phyloP scores from a whole-genome alignment of 495 filamentous ascomycete species.

The Daldinia vernicosa region DNA sequence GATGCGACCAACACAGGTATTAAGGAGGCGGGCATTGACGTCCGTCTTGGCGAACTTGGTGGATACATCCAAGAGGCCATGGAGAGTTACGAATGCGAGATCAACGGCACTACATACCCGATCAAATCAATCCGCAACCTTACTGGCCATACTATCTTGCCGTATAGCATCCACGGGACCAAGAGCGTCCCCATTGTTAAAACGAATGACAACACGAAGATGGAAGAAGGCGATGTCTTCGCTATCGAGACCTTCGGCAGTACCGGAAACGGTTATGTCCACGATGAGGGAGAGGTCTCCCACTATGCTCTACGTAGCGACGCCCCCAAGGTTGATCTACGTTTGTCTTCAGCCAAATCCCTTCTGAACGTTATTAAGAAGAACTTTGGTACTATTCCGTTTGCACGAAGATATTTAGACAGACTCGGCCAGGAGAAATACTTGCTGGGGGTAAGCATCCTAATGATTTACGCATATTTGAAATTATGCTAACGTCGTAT shows the following conservation, averaged over 20 bases:
- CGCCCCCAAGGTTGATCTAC: conserved; percentile 71
- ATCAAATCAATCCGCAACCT: conserved; percentile 89
- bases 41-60: conserved; percentile 78
- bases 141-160: conserved; percentile 88
- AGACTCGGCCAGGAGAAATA: conserved; percentile 89
- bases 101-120: conserved; percentile 78
- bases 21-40: conserved; percentile 84
- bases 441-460: conserved; percentile 72
- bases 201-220: conserved; percentile 79
- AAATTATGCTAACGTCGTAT: conserved; percentile 29
- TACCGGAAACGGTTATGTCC: conserved; percentile 86
- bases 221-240: conserved; percentile 94
- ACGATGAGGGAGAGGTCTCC: conserved; percentile 83
- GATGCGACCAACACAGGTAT: conserved; percentile 90
- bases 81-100: conserved; percentile 87
- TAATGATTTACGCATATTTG: background rate
- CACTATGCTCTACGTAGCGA: conserved; percentile 76
- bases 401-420: conserved; percentile 86
- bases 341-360: conserved; percentile 79
- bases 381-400: conserved; percentile 90
- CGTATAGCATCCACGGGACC: conserved; percentile 83
- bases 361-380: conserved; percentile 87
- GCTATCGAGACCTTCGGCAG: conserved; percentile 95
- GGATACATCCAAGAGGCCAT: conserved; percentile 83
- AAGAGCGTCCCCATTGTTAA: conserved; percentile 95